phyloP scores from a whole-genome alignment of 306 rosid species.

The Chamaecrista fasciculata region DNA sequence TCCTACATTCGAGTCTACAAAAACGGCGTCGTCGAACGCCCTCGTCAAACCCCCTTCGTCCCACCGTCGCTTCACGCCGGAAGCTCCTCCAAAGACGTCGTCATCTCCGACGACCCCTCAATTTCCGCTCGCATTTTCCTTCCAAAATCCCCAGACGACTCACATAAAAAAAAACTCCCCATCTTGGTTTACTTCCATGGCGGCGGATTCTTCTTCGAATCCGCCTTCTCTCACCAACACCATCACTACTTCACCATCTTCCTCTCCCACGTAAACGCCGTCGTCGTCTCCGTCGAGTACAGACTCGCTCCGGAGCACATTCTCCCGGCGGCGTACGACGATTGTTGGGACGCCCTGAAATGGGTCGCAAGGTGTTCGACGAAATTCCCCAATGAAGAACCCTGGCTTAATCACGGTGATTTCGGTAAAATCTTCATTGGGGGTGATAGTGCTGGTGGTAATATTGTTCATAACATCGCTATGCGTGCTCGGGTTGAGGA shows the following conservation, averaged over 20 bases:
- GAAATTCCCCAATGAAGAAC: conserved; percentile 13
- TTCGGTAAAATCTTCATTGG: conserved; percentile 30
- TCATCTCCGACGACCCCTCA: conserved; percentile 35
- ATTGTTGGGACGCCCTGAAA: conserved; percentile 40
- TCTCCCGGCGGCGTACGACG: conserved; percentile 41
- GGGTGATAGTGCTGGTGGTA: conserved; percentile 56
- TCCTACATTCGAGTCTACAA: conserved; percentile 26
- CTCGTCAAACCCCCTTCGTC: conserved; percentile 17
- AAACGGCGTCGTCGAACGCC: conserved; percentile 38
- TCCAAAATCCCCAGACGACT: too few species aligned
- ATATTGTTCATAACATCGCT: conserved; percentile 42
- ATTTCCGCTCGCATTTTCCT: conserved; percentile 35
- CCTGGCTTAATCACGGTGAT: conserved; percentile 43
- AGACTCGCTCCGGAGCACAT: conserved; percentile 41
- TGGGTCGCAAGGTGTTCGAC: conserved; percentile 32
- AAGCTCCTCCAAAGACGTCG: conserved; percentile 46
- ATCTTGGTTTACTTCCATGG: conserved; percentile 49
- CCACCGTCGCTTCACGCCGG: conserved; percentile 34
- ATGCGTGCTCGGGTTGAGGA: conserved; percentile 36
- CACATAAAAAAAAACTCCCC: conserved; percentile 21
- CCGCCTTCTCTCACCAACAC: conserved; percentile 44
- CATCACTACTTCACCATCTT: conserved; percentile 31
- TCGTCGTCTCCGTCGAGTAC: conserved; percentile 46
- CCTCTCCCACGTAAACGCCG: conserved; percentile 27
- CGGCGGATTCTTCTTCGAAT: conserved; percentile 39